These are phyloP conservation scores for Francoa sonchifolia DNA, from an alignment of 441 rosid species.

Conservation along the genomic window DNA sequence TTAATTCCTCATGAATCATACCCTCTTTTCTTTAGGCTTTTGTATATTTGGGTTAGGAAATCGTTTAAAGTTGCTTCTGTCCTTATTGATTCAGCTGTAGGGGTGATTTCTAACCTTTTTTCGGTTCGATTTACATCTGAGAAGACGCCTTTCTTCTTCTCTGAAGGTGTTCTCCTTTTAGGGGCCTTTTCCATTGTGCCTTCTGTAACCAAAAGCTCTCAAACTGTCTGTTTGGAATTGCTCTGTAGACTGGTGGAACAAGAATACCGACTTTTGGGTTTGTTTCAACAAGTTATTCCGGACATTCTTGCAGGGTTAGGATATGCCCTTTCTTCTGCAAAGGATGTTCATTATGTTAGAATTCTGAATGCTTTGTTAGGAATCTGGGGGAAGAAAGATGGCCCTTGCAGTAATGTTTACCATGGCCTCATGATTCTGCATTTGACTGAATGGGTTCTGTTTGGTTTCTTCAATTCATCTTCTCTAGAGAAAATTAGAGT, in stretches of 20 bases:
- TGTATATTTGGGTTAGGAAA: slow-evolving; percentile 84
- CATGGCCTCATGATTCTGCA: slow-evolving; percentile 73
- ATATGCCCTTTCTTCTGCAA: slow-evolving; percentile 58
- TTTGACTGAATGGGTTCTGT: slow-evolving; percentile 69
- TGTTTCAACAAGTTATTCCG: slow-evolving; percentile 27
- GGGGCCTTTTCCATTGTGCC: slow-evolving; percentile 61
- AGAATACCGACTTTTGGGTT: slow-evolving; percentile 26
- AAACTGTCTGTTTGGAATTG: slow-evolving; percentile 42
- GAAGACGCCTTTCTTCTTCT: slow-evolving; percentile 35
- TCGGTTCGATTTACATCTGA: slow-evolving; percentile 16
- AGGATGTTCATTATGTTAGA: slow-evolving; percentile 29
- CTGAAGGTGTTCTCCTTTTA: slow-evolving; percentile 48
- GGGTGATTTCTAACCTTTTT: slow-evolving; percentile 32
- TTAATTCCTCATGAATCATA: slow-evolving; percentile 39
- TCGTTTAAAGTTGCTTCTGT: slow-evolving; percentile 47
- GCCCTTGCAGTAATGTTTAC: slow-evolving; percentile 33
- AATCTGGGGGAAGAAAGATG: slow-evolving; percentile 51
- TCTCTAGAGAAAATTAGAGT: slow-evolving; percentile 31
- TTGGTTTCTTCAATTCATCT: slow-evolving; percentile 38
- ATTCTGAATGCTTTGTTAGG: slow-evolving; percentile 40
- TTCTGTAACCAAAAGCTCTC: slow-evolving; percentile 37
- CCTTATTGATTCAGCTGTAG: slow-evolving; percentile 52
- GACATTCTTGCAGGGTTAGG: slow-evolving; percentile 80
- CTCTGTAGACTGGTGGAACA: slow-evolving; percentile 48
- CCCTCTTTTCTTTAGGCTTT: slow-evolving; percentile 50